These are phyloP conservation scores for Coemansia javaensis DNA, from an alignment of 192 early-diverging fungal species.

Conservation along the genomic window DNA sequence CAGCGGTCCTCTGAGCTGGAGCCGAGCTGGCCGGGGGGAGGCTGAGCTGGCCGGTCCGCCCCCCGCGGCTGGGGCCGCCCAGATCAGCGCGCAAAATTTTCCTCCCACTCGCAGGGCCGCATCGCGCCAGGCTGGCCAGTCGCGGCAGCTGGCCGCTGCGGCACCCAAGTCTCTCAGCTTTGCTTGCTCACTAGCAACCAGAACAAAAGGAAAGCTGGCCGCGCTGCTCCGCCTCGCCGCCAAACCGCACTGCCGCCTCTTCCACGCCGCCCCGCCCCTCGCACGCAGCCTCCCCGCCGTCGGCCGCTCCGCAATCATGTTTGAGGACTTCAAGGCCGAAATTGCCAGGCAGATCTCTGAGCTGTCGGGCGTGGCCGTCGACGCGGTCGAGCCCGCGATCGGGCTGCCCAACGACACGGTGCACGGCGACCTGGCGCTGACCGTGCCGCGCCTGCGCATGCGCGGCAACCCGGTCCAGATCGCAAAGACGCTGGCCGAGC, in stretches of 20 bases:
- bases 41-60: too few relatives aligned
- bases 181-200: too few relatives aligned
- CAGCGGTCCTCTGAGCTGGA: too few relatives aligned
- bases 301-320: conserved; percentile 22
- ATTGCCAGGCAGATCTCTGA: conserved; percentile 57
- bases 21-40: too few relatives aligned
- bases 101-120: too few relatives aligned
- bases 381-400: conserved; percentile 53
- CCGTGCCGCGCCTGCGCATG: conserved; percentile 62
- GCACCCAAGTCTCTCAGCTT: too few relatives aligned
- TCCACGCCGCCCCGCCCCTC: background rate
- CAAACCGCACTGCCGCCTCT: too few relatives aligned
- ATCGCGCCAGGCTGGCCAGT: too few relatives aligned
- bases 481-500: conserved; percentile 59
- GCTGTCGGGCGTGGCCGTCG: conserved; percentile 52
- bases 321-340: conserved; percentile 62
- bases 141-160: too few relatives aligned
- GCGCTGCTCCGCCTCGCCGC: too few relatives aligned
- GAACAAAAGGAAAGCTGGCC: background rate
- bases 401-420: conserved; percentile 58
- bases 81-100: too few relatives aligned
- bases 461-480: conserved; percentile 66
- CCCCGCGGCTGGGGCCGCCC: too few relatives aligned
- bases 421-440: conserved; percentile 67
- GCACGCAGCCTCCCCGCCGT: background rate